Conservation (phyloP, 2,329 filamentous ascomycete species). For the Fusarium succisae region DNA sequence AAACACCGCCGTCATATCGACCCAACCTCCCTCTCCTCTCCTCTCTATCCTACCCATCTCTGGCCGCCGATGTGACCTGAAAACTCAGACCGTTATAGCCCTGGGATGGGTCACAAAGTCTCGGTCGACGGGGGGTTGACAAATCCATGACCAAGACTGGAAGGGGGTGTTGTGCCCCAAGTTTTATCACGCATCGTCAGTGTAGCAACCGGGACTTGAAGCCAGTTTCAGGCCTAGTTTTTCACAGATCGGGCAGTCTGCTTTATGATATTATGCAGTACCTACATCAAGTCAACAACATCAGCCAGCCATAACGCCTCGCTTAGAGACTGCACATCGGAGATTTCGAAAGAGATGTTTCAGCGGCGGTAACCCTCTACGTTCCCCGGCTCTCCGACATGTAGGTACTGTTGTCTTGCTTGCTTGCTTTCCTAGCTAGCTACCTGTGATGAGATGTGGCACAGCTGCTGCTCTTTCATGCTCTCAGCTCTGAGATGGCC, state of each 20-base stretch:
- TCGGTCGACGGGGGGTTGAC: constrained; percentile 31
- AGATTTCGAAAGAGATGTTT: constrained; percentile 40
- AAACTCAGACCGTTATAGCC: constrained; percentile 32
- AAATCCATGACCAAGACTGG: constrained; percentile 40
- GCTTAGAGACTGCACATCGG: constrained; percentile 41
- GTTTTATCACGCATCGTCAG: constrained; percentile 33
- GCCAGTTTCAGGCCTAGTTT: constrained; percentile 31
- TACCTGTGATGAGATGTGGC: constrained; percentile 3
- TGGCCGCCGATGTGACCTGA: constrained; percentile 38
- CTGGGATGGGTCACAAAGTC: constrained; percentile 19
- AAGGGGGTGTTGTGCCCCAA: constrained; percentile 11
- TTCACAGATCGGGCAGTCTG: constrained; percentile 35
- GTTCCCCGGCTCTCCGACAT: constrained; percentile 19
- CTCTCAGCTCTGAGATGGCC: constrained; percentile 15
- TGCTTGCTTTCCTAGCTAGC: neutral
- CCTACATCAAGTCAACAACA: constrained; percentile 24
- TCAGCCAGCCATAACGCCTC: constrained; percentile 28
- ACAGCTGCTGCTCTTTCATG: constrained; percentile 12
- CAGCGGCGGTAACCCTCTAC: constrained; percentile 18
- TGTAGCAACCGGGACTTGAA: constrained; percentile 30
- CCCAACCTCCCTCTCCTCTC: constrained; percentile 14
- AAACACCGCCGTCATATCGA: constrained; percentile 29
- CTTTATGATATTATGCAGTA: constrained; percentile 19
- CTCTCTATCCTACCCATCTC: neutral
- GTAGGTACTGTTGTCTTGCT: constrained; percentile 3